Evolutionary conservation across 2,329 filamentous ascomycete species (phyloP).

Genomic region (Alternaria brassicae): DNA sequence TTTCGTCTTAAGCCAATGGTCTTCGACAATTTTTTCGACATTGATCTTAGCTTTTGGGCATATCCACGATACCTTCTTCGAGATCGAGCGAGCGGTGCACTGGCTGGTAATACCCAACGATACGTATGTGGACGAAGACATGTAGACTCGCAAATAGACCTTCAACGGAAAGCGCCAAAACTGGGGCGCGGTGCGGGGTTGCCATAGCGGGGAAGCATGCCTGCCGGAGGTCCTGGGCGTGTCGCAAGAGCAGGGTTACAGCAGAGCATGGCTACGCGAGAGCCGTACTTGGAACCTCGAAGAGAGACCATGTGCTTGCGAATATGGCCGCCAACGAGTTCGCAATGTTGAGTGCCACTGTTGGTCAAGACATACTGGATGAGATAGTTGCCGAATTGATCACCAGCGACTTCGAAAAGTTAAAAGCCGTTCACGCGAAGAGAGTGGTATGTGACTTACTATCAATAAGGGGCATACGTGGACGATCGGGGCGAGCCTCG

Average conservation of each 20-base stretch:
- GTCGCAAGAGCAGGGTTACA: constrained; percentile 91
- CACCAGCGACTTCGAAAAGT: constrained; percentile 74
- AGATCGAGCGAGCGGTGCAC: constrained; percentile 41
- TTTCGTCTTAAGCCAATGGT: constrained; percentile 43
- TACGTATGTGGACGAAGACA: constrained; percentile 31
- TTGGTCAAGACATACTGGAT: constrained; percentile 97
- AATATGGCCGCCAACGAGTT: constrained; percentile 91
- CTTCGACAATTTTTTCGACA: constrained; percentile 40
- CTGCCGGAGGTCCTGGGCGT: constrained; percentile 83
- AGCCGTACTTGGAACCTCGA: constrained; percentile 97
- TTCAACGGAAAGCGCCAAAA: constrained; percentile 43
- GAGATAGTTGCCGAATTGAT: constrained; percentile 98
- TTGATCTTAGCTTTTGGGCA: constrained; percentile 39
- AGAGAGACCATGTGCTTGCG: constrained; percentile 99
- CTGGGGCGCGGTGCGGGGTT: constrained; percentile 34
- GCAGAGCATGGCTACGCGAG: constrained; percentile 97
- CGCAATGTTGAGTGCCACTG: constrained; percentile 84
- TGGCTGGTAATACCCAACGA: constrained; percentile 41
- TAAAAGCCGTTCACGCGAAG: constrained; percentile 16
- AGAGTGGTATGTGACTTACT: constrained; percentile 58
- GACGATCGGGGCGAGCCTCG: constrained; percentile 86
- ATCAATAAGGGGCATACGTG: constrained; percentile 95
- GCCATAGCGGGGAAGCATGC: constrained; percentile 54
- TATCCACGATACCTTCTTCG: constrained; percentile 44
- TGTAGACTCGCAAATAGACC: constrained; percentile 13